phyloP scores from a whole-genome alignment of 2,329 filamentous ascomycete species.

The Scortechinia acanthostroma region DNA sequence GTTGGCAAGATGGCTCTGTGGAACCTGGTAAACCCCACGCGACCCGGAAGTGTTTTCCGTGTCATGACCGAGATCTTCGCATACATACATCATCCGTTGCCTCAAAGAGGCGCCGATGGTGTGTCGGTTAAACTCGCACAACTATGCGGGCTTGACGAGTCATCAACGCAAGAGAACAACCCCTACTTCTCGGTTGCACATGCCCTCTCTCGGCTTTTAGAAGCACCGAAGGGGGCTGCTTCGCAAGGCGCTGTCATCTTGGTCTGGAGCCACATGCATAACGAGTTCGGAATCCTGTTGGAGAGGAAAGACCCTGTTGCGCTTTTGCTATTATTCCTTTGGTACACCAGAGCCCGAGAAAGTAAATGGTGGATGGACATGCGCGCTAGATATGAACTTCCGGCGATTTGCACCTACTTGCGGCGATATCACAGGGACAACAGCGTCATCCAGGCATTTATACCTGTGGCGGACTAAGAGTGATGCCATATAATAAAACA shows the following conservation, averaged over 20 bases:
- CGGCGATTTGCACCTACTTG: slow-evolving; percentile 28
- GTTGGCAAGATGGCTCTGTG: slow-evolving; percentile 26
- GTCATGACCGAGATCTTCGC: slow-evolving; percentile 21
- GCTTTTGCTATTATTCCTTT: slow-evolving; percentile 28
- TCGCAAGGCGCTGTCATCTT: slow-evolving; percentile 15
- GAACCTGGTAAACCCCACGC: slow-evolving; percentile 20
- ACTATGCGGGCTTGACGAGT: slow-evolving; percentile 12
- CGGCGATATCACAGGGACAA: slow-evolving; percentile 15
- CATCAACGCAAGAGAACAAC: slow-evolving; percentile 21
- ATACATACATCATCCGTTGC: slow-evolving; percentile 22
- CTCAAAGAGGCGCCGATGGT: slow-evolving; percentile 10
- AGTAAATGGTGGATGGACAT: slow-evolving; percentile 34
- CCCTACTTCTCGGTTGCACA: slow-evolving; percentile 28
- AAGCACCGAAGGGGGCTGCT: slow-evolving; percentile 18
- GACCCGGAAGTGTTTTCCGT: slow-evolving; percentile 22
- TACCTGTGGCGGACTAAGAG: no score
- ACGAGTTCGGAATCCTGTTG: slow-evolving; percentile 23
- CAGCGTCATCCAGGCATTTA: slow-evolving; percentile 15
- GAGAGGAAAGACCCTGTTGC: slow-evolving; percentile 22
- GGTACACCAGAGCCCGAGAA: slow-evolving; percentile 28
- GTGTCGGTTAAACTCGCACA: slow-evolving; percentile 10
- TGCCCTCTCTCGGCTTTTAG: slow-evolving; percentile 19
- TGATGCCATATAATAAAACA: no score
- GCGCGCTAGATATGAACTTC: slow-evolving; percentile 28
- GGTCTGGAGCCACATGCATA: slow-evolving; percentile 20